Conservation (phyloP, 2,329 filamentous ascomycete species). For the Epichloe aotearoae region DNA sequence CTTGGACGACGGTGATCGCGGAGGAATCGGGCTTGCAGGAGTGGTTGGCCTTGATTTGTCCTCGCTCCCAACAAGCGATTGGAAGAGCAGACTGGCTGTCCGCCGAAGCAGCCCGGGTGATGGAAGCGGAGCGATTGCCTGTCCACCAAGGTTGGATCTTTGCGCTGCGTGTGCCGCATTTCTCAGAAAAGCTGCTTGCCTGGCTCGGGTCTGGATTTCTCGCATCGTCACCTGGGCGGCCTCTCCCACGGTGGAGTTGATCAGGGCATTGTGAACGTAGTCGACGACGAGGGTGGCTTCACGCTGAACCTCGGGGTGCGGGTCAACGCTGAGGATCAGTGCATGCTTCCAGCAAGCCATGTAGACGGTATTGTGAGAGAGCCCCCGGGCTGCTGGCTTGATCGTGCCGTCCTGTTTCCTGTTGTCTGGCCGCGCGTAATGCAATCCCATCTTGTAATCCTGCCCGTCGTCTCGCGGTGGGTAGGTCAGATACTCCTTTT, state of each 20-base stretch:
- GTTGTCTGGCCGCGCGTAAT: slow-evolving; percentile 44
- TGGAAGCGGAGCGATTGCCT: slow-evolving; percentile 30
- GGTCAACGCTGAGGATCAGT: slow-evolving; percentile 81
- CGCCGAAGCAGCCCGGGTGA: slow-evolving; percentile 48
- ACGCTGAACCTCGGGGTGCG: slow-evolving; percentile 81
- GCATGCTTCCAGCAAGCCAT: slow-evolving; percentile 91
- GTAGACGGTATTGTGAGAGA: slow-evolving; percentile 82
- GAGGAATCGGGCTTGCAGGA: slow-evolving; percentile 15
- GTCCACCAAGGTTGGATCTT: slow-evolving; percentile 27
- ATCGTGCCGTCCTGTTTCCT: slow-evolving; percentile 44
- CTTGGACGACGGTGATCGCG: slow-evolving; percentile 19
- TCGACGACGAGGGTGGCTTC: slow-evolving; percentile 80
- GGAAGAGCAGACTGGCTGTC: slow-evolving; percentile 51
- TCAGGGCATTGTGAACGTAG: slow-evolving; percentile 63
- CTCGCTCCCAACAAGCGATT: slow-evolving; percentile 40
- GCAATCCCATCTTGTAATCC: slow-evolving; percentile 48
- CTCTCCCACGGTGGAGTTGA: slow-evolving; percentile 62
- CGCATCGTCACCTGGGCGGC: slow-evolving; percentile 61
- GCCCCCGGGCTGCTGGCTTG: slow-evolving; percentile 40
- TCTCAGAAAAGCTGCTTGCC: slow-evolving; percentile 30
- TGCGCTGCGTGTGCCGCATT: slow-evolving; percentile 28
- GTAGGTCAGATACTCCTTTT: slow-evolving; percentile 54
- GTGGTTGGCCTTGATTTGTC: slow-evolving; percentile 25
- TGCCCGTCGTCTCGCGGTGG: slow-evolving; percentile 42
- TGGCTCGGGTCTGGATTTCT: slow-evolving; percentile 48